Base-by-base conservation (phyloP, 192 early-diverging fungal genomes). In the Pilaira anomala region DNA sequence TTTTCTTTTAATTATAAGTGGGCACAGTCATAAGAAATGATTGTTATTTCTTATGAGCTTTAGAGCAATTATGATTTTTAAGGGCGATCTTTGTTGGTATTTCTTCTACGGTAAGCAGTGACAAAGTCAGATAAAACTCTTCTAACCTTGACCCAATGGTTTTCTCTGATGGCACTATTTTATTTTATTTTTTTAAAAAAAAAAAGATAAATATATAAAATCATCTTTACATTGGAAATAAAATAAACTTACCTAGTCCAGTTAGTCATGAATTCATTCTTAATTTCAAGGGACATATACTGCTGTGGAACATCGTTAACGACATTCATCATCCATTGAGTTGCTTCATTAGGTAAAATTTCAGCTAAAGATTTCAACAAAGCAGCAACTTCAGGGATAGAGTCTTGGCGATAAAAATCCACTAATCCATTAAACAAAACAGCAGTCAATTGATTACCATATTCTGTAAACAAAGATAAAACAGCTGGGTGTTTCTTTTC, bases 41-140 rank as follows among this genome's bases (percentile, higher is more conserved):
- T n/a, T n/a, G n/a, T n/a, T n/a, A n/a, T n/a, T n/a, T n/a, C n/a
- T n/a, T n/a, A n/a, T n/a, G n/a, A n/a, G n/a, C n/a, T n/a, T n/a
- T n/a, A n/a, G n/a, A n/a, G 26, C 8, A 28, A 46, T 49, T 36
- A 29, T 62, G 45, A 29, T 29, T 24, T 60, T 50, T 62, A 48
- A 39, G 2, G 21, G 18, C 48, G 48, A 26, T 63, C 48, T 63
- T 46, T 66, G n/a, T 45, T 49, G 16, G 63, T 64, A 62, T 82
- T 68, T 64, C 80, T 78, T 49, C 87, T 73, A 48, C 83, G 70
- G 64, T 83, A 88, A 19, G 71, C 28, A 8, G 75, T 77, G 6
- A 81, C 74, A 56, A 88, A 87, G 49, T 88, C 85, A 19, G 78
- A 73, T 1, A 87, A 61, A 2, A 82, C 65, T n/a, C 78, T 60